A percentile compares a stretch with the other conserved stretches of the same genome.
Conservation (phyloP, 768 basidiomycete genomes). For the Amylocystis lapponica region DNA sequence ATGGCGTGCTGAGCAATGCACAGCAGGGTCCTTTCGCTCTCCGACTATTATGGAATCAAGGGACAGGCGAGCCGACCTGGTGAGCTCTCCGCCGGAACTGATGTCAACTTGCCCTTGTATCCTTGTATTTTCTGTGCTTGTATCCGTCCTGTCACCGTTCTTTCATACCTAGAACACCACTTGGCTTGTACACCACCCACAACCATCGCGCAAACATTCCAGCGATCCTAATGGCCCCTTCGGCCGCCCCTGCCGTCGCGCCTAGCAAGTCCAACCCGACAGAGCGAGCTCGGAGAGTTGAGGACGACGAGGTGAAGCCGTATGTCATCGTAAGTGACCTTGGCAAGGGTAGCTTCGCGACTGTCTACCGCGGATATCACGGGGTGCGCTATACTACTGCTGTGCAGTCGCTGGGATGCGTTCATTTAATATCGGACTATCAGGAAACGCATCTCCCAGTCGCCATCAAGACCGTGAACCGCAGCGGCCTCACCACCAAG, state of each 20-base stretch:
- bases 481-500: conserved; percentile 83
- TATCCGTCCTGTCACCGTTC: not conserved
- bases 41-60: no score
- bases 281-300: conserved; percentile 23
- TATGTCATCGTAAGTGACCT: conserved; percentile 74
- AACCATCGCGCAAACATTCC: not conserved
- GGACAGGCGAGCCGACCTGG: no score
- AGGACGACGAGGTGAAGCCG: conserved; percentile 69
- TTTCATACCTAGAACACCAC: not conserved
- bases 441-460: conserved; percentile 77
- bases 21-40: no score
- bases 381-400: conserved; percentile 54
- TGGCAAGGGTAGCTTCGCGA: conserved; percentile 93
- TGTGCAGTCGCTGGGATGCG: no score
- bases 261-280: conserved; percentile 15
- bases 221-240: conserved; percentile 14
- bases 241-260: conserved; percentile 11
- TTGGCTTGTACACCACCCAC: conserved; percentile 6
- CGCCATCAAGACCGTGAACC: conserved; percentile 92
- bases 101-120: not conserved
- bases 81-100: no score
- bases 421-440: not conserved
- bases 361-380: conserved; percentile 91
- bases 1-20: no score
- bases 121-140: not conserved